These are phyloP conservation scores for Byssoonygena ceratinophila DNA, from an alignment of 2,329 filamentous ascomycete species.

Conservation along the genomic window DNA sequence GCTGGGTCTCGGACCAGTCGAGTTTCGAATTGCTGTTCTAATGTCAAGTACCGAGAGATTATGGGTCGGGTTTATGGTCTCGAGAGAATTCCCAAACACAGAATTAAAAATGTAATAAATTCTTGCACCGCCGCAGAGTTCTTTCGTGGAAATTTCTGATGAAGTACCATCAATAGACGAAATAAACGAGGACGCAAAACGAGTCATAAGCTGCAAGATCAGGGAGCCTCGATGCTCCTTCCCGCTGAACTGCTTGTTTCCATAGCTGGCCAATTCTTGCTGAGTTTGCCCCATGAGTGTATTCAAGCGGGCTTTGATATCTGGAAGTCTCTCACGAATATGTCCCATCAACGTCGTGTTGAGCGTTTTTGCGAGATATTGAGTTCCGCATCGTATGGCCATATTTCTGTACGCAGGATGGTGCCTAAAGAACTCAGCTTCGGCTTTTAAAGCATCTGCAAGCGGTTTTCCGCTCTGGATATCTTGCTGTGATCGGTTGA, in stretches of 20 bases:
- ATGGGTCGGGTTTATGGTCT: slow-evolving; percentile 89
- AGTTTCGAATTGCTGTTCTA: slow-evolving; percentile 93
- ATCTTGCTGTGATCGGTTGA: slow-evolving; percentile 96
- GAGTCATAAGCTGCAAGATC: slow-evolving; percentile 94
- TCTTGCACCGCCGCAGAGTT: slow-evolving; percentile 83
- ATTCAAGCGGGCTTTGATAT: slow-evolving; percentile 96
- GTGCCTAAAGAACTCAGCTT: slow-evolving; percentile 91
- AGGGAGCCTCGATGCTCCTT: slow-evolving; percentile 93
- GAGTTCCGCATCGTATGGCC: slow-evolving; percentile 81
- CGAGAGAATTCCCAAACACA: slow-evolving; percentile 90
- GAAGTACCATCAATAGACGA: slow-evolving; percentile 98
- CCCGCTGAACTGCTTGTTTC: slow-evolving; percentile 93
- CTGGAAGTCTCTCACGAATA: slow-evolving; percentile 86
- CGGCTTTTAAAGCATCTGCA: slow-evolving; percentile 76
- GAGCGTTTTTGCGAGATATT: slow-evolving; percentile 85
- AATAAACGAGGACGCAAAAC: slow-evolving; percentile 95
- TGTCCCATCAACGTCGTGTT: slow-evolving; percentile 94
- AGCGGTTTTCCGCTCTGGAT: slow-evolving; percentile 95
- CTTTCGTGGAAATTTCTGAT: slow-evolving; percentile 96
- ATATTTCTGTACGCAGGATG: slow-evolving; percentile 97
- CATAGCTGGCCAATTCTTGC: slow-evolving; percentile 94
- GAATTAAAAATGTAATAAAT: slow-evolving; percentile 99
- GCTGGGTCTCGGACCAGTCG: slow-evolving; percentile 87
- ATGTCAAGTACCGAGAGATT: slow-evolving; percentile 94
- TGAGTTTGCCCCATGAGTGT: slow-evolving; percentile 99